Conservation (phyloP, 306 rosid genomes). For the Dryas alaskensis region DNA sequence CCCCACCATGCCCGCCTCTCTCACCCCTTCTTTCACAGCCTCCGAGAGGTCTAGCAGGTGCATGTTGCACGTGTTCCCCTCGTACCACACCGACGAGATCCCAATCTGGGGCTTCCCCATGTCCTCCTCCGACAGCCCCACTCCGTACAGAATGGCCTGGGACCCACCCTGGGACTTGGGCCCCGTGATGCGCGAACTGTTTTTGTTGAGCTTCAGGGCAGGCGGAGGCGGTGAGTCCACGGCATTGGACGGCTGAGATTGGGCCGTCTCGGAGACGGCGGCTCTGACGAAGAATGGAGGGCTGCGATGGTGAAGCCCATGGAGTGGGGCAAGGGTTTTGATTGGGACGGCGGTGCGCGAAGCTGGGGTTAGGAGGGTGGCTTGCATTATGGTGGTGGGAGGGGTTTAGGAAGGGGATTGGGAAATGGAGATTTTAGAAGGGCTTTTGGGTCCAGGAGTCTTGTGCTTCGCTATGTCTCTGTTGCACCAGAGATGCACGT, state of each 20-base stretch:
- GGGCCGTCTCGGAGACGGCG: constrained; percentile 23
- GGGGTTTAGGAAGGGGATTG: not conserved
- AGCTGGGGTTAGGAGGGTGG: constrained; percentile 8
- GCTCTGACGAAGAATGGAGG: constrained; percentile 25
- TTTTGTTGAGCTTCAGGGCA: constrained; percentile 61
- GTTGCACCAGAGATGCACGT: no score
- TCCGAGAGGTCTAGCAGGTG: constrained; percentile 68
- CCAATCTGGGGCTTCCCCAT: constrained; percentile 74
- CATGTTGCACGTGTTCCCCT: constrained; percentile 94
- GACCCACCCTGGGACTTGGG: constrained; percentile 91
- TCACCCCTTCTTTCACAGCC: constrained; percentile 71
- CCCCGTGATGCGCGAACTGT: constrained; percentile 66
- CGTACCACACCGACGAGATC: constrained; percentile 86
- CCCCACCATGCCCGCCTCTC: constrained; percentile 71
- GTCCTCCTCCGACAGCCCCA: constrained; percentile 81
- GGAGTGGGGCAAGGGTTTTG: not conserved
- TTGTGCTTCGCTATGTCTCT: no score
- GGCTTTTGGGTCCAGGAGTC: not conserved
- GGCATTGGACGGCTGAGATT: constrained; percentile 20
- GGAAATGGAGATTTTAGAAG: not conserved
- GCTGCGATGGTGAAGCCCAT: constrained; percentile 7
- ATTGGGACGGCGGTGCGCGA: constrained; percentile 10
- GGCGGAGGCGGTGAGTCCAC: constrained; percentile 21
- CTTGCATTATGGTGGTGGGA: constrained; percentile 23
- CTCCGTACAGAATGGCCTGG: constrained; percentile 86